Percentiles rank a stretch among this genome's conserved stretches.
Evolutionary conservation across 2,329 filamentous ascomycete genomes (phyloP).

Genomic region (Sarocladiaceae sp.): DNA sequence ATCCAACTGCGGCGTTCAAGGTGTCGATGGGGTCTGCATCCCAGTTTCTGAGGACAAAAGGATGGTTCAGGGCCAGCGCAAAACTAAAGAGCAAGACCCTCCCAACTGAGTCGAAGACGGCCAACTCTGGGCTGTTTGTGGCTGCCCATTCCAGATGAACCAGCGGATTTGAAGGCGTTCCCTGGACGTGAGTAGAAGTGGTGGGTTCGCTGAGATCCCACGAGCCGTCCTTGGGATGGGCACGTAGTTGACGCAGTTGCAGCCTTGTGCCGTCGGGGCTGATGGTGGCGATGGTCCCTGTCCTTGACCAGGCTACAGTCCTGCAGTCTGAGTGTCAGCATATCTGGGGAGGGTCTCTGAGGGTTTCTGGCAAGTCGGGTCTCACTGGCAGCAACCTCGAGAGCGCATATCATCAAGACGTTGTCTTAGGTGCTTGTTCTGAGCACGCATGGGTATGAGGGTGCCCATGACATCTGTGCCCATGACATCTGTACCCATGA

Average conservation of each 20-base stretch:
- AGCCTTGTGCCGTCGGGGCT: slow-evolving; percentile 63
- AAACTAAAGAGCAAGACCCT: slow-evolving; percentile 70
- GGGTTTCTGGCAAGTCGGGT: slow-evolving; percentile 5
- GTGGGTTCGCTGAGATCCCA: slow-evolving; percentile 76
- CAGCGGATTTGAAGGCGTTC: slow-evolving; percentile 59
- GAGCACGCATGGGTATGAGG: slow-evolving; percentile 41
- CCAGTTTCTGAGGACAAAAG: slow-evolving; percentile 55
- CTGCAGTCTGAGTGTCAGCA: slow-evolving; percentile 36
- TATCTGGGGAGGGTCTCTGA: neutral
- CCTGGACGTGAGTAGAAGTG: slow-evolving; percentile 52
- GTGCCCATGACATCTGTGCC: slow-evolving; percentile 28
- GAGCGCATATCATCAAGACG: slow-evolving; percentile 70
- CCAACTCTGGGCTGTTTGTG: slow-evolving; percentile 69
- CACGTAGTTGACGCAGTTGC: slow-evolving; percentile 66
- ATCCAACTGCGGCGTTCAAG: slow-evolving; percentile 69
- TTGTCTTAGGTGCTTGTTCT: slow-evolving; percentile 58
- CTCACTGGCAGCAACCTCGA: slow-evolving; percentile 77
- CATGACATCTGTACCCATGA: slow-evolving; percentile 24
- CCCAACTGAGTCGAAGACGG: slow-evolving; percentile 73
- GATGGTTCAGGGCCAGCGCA: slow-evolving; percentile 65
- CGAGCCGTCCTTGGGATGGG: slow-evolving; percentile 59
- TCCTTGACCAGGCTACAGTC: slow-evolving; percentile 79
- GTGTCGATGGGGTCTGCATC: slow-evolving; percentile 67
- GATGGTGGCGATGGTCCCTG: slow-evolving; percentile 79
- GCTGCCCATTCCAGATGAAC: slow-evolving; percentile 78